A percentile compares a stretch with the other conserved stretches of the same genome.
These are phyloP conservation scores for Trichoderma brevicompactum DNA, from an alignment of 2,329 filamentous ascomycete species.

Conservation along the genomic window DNA sequence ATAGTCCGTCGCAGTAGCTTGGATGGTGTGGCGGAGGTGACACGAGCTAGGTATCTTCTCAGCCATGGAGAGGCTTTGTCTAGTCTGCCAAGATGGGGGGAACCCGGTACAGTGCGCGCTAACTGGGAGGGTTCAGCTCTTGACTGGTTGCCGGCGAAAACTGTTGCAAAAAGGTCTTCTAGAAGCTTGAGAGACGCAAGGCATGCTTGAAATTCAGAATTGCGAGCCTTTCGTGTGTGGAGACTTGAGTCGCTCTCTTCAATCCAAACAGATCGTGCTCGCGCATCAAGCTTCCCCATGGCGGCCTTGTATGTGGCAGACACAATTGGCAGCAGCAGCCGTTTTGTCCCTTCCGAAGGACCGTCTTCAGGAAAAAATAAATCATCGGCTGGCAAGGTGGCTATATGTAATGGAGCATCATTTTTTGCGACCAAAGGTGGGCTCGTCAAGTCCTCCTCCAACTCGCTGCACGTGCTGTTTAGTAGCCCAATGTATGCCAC, in stretches of 20 bases:
- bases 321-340: conserved; percentile 5
- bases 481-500: conserved; percentile 15
- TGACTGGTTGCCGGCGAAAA: not conserved
- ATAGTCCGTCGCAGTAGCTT: conserved; percentile 6
- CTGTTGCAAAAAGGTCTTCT: not conserved
- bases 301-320: conserved; percentile 14
- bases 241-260: not conserved
- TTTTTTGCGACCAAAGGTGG: not conserved
- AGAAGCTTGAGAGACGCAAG: conserved; percentile 11
- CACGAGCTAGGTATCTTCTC: conserved; percentile 1
- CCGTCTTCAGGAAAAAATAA: conserved; percentile 9
- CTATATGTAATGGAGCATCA: not conserved
- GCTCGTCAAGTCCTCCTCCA: not conserved
- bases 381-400: not conserved
- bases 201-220: conserved; percentile 13
- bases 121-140: not conserved
- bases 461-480: not conserved
- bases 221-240: not conserved
- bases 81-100: not conserved
- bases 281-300: conserved; percentile 9
- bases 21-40: conserved; percentile 11
- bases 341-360: conserved; percentile 16
- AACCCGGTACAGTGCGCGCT: not conserved
- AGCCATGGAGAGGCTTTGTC: conserved; percentile 22
- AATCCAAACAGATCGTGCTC: not conserved